Evolutionary conservation across 2,329 filamentous ascomycete species (phyloP), one percentile per base, ranked within the genome.

Genomic region (Colletotrichum paranaense): DNA sequence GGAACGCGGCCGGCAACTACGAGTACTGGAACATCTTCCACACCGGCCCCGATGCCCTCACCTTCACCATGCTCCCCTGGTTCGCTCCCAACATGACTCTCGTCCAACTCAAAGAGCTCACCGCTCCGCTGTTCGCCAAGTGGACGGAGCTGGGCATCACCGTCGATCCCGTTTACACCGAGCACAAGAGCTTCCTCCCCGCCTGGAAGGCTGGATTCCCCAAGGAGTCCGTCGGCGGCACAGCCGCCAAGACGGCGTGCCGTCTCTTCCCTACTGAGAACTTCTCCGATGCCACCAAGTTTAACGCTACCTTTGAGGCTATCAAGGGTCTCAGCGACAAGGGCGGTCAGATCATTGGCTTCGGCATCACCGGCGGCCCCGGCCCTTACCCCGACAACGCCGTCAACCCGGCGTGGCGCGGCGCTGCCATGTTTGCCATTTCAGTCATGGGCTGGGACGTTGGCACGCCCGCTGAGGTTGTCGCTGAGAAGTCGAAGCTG

Each of bases 341-440:
- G 14, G 85, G 85, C 16, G 84, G 84, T 14, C 77, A 82, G 14
- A 75, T 88, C 8, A 79, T 85, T 38, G 83, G 79, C 0, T 84
- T 86, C 68, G 81, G 83, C 52, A 85, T 86, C 65, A 79, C 78
- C 0, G 74, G 79, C 4, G 81, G 78, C 0, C 78, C 79, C 5
- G 76, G 76, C 0, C 79, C 75, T 2, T 78, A 83, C 42, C 67
- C 67, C 22, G 77, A 79, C 57, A 84, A 82, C 24, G 80, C 83
- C 5, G 78, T 83, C 30, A 83, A 84, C 63, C 86, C 86, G 2
- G 86, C 86, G 0, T 88, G 86, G 86, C 80, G 87, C 14, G 80
- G 81, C 0, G 81, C 82, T 7, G 76, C 79, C 35, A 78, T 84
- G 78, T 81, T 81, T 46, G 76, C 76, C 62, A 84, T 84, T 74